These are phyloP conservation scores for Ophiostoma perfectum DNA, from an alignment of 2,329 filamentous ascomycete species.

Conservation along the genomic window DNA sequence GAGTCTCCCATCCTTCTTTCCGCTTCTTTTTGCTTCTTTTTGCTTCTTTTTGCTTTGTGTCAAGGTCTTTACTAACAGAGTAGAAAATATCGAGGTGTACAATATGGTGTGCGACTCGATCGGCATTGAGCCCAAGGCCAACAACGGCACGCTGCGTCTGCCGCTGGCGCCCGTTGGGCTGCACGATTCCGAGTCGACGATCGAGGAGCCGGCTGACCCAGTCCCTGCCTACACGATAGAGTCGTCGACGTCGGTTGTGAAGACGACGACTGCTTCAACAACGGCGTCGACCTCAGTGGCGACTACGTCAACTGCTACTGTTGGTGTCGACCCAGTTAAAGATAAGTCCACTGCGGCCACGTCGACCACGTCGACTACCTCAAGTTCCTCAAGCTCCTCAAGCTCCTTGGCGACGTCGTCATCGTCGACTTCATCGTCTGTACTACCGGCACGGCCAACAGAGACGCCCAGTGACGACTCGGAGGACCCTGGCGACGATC, in stretches of 20 bases:
- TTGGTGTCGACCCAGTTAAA: slow-evolving; percentile 24
- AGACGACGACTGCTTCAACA: background rate
- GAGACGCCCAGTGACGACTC: slow-evolving; percentile 10
- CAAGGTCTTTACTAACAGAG: background rate
- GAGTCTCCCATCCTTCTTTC: background rate
- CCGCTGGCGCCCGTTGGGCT: slow-evolving; percentile 60
- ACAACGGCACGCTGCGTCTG: slow-evolving; percentile 80
- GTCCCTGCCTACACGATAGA: slow-evolving; percentile 31
- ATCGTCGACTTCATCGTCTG: too few species aligned
- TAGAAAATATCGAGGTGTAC: slow-evolving; percentile 92
- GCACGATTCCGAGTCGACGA: slow-evolving; percentile 49
- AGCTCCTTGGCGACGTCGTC: background rate
- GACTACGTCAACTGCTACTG: slow-evolving; percentile 34
- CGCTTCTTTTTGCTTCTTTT: too few species aligned
- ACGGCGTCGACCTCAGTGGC: slow-evolving; percentile 16
- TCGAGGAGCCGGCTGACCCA: slow-evolving; percentile 52
- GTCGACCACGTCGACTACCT: slow-evolving; percentile 9
- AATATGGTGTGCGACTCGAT: slow-evolving; percentile 90
- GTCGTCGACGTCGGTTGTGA: background rate
- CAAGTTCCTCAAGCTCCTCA: background rate
- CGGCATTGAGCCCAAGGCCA: slow-evolving; percentile 64
- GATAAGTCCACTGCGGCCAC: slow-evolving; percentile 18
- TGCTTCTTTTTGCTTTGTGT: background rate
- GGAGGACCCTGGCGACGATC: background rate
- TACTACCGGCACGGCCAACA: too few species aligned